Conservation (phyloP, 2,329 filamentous ascomycete species). For the Claviceps pazoutovae region DNA sequence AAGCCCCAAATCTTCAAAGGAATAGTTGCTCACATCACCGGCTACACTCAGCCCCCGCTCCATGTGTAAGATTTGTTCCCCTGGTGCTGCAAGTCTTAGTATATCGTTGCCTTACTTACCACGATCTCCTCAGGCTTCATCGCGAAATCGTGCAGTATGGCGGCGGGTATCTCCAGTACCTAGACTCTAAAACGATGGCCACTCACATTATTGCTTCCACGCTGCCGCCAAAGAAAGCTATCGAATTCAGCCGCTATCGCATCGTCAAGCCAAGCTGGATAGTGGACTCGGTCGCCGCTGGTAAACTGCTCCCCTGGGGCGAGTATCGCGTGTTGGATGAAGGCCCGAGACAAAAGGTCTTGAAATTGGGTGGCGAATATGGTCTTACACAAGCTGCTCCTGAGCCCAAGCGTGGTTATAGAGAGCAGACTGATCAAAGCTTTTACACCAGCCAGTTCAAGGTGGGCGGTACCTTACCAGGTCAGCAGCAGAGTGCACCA, state of each 20-base stretch:
- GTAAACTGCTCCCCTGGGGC: constrained; percentile 73
- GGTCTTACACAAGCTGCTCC: constrained; percentile 53
- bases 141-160: constrained; percentile 79
- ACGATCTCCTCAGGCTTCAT: constrained; percentile 41
- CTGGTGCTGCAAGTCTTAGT: neutral
- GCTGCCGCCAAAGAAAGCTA: constrained; percentile 80
- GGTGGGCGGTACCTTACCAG: constrained; percentile 15
- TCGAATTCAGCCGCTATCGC: constrained; percentile 76
- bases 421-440: constrained; percentile 66
- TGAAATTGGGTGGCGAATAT: constrained; percentile 47
- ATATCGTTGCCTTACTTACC: constrained; percentile 7
- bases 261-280: constrained; percentile 95
- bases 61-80: constrained; percentile 43
- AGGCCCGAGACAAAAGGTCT: constrained; percentile 64
- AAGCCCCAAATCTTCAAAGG: constrained; percentile 82
- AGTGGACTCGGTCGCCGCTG: constrained; percentile 72
- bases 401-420: constrained; percentile 49
- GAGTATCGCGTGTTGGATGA: constrained; percentile 75
- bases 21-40: constrained; percentile 81
- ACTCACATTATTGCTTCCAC: constrained; percentile 92
- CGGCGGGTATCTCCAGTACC: constrained; percentile 87
- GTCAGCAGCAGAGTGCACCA: constrained; percentile 9
- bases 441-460: constrained; percentile 69
- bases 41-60: constrained; percentile 87
- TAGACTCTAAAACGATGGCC: constrained; percentile 86